Evolutionary conservation across 768 basidiomycete genomes (phyloP).

Genomic region (Rhodotorula kratochvilovae): DNA sequence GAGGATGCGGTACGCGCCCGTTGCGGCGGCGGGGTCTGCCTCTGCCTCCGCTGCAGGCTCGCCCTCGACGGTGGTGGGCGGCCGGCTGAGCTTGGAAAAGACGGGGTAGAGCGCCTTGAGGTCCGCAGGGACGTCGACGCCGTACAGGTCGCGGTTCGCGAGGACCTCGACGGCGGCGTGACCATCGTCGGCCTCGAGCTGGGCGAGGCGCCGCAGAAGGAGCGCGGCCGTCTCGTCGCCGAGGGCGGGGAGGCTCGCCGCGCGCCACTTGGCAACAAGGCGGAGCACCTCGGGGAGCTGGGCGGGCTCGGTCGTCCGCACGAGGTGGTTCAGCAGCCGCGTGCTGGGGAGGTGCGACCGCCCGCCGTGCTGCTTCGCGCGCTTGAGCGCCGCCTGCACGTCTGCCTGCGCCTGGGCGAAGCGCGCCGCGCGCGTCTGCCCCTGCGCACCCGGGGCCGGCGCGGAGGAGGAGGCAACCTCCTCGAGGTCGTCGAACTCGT

Average conservation of each 20-base stretch:
- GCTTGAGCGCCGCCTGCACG: neutral
- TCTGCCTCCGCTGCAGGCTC: neutral
- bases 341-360: neutral
- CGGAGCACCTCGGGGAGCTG: conserved; percentile 6
- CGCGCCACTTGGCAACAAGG: conserved; percentile 9
- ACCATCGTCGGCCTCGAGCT: neutral
- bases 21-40: neutral
- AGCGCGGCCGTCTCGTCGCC: neutral
- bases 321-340: neutral
- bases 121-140: conserved; percentile 7
- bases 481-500: conserved; percentile 1
- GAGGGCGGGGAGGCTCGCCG: neutral
- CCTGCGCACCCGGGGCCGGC: neutral
- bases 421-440: neutral
- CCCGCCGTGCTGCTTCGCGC: neutral
- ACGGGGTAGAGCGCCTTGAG: conserved; percentile 9
- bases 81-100: neutral
- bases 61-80: neutral
- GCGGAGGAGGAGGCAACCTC: neutral
- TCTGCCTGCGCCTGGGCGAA: neutral
- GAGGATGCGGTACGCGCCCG: neutral
- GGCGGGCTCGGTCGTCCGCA: neutral
- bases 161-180: conserved; percentile 4
- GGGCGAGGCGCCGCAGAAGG: neutral
- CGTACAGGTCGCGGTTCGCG: conserved; percentile 5